phyloP scores from a whole-genome alignment of 2,329 filamentous ascomycete genomes.

The Fonsecaea multimorphosa region DNA sequence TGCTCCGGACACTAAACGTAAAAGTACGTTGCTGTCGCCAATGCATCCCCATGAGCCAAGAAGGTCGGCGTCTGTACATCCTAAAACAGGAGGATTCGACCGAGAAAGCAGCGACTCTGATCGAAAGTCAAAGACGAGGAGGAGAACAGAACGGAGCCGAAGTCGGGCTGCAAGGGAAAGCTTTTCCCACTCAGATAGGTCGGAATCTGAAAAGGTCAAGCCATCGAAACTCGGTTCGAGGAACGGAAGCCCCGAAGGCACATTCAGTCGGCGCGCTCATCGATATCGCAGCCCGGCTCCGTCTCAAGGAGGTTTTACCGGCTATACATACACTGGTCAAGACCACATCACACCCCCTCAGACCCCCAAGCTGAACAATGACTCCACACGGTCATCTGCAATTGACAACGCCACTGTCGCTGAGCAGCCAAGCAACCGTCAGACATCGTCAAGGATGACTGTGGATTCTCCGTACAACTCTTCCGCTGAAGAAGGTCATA shows the following conservation, averaged over 20 bases:
- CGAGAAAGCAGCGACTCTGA: constrained; percentile 34
- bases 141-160: constrained; percentile 28
- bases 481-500: constrained; percentile 36
- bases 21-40: constrained; percentile 27
- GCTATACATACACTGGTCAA: constrained; percentile 32
- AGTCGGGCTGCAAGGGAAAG: constrained; percentile 27
- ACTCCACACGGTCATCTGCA: constrained; percentile 27
- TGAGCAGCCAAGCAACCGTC: constrained; percentile 17
- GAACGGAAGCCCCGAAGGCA: constrained; percentile 13
- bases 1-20: constrained; percentile 11
- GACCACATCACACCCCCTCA: constrained; percentile 37
- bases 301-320: constrained; percentile 16
- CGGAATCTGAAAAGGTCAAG: constrained; percentile 28
- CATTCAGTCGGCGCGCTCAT: constrained; percentile 18
- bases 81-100: not conserved
- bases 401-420: constrained; percentile 9
- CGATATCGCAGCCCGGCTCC: constrained; percentile 34
- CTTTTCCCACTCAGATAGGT: constrained; percentile 30
- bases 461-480: constrained; percentile 38
- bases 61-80: constrained; percentile 29
- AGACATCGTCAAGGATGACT: constrained; percentile 10
- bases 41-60: constrained; percentile 27
- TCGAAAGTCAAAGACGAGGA: constrained; percentile 23
- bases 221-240: constrained; percentile 10
- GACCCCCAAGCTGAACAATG: constrained; percentile 28